A percentile compares a stretch with the other conserved stretches of the same genome.
Evolutionary conservation across 2,329 filamentous ascomycete genomes (phyloP).

Genomic region (Dendryphion nanum): DNA sequence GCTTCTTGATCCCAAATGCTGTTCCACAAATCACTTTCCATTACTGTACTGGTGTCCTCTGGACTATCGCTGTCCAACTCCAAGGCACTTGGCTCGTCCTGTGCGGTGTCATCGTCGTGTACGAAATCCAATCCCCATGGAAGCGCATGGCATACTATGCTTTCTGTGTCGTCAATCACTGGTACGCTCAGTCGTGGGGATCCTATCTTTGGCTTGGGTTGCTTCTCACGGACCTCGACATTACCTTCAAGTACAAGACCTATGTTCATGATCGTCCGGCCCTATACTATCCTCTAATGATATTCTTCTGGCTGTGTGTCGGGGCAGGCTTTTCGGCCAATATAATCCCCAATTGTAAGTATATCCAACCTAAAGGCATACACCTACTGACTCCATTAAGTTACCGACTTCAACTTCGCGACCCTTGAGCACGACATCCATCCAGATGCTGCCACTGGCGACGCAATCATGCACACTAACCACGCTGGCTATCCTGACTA

Average conservation of each 20-base stretch:
- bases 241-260: conserved; percentile 46
- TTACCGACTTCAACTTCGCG: conserved; percentile 38
- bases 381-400: not conserved
- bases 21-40: conserved; percentile 49
- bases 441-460: conserved; percentile 41
- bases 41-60: conserved; percentile 51
- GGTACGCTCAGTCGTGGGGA: conserved; percentile 50
- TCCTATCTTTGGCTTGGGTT: conserved; percentile 48
- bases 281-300: conserved; percentile 39
- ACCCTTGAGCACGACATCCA: conserved; percentile 45
- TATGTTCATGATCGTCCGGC: conserved; percentile 36
- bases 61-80: conserved; percentile 51
- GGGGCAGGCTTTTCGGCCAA: conserved; percentile 36
- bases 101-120: conserved; percentile 43
- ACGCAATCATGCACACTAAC: conserved; percentile 34
- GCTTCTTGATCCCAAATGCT: conserved; percentile 49
- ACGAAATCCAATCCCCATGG: conserved; percentile 46
- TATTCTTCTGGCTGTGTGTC: conserved; percentile 28
- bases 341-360: conserved; percentile 34
- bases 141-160: conserved; percentile 48
- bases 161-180: conserved; percentile 45
- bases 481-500: conserved; percentile 43
- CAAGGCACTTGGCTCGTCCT: conserved; percentile 49
- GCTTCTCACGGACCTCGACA: conserved; percentile 46
- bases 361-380: not conserved